A percentile compares a stretch with the other conserved stretches of the same genome.
phyloP scores from a whole-genome alignment of 2,329 filamentous ascomycete species.

The Fusarium ambrosium region DNA sequence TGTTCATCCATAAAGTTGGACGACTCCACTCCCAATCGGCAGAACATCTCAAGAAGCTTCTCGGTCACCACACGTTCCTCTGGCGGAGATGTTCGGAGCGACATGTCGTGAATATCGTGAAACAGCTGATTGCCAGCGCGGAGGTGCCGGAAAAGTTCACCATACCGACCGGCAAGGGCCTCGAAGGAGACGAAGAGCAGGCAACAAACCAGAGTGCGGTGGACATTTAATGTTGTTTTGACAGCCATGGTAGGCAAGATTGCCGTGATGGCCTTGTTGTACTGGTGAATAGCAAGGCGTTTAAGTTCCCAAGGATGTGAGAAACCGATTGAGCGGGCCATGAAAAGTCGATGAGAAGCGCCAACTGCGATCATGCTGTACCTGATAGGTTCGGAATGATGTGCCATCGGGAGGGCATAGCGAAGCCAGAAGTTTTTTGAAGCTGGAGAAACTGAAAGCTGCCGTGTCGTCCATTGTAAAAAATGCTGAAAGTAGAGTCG shows the following conservation, averaged over 20 bases:
- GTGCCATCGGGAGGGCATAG: constrained; percentile 12
- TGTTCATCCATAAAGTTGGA: not conserved
- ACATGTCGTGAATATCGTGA: not conserved
- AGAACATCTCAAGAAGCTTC: not conserved
- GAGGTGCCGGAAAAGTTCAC: not conserved
- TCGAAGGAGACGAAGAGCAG: not conserved
- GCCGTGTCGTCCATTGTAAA: not conserved
- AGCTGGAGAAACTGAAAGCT: not conserved
- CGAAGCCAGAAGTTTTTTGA: constrained; percentile 16
- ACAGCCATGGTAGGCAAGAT: not conserved
- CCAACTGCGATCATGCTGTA: constrained; percentile 17
- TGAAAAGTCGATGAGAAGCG: constrained; percentile 15
- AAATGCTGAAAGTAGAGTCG: constrained; percentile 2
- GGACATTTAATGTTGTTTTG: not conserved
- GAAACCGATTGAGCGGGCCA: constrained; percentile 1
- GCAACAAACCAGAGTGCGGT: not conserved
- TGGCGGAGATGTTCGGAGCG: not conserved
- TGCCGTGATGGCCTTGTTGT: not conserved
- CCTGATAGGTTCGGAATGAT: constrained; percentile 4
- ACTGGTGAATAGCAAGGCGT: not conserved
- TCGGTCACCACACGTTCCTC: not conserved
- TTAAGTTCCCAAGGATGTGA: not conserved
- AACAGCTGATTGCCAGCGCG: not conserved
- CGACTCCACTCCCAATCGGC: not conserved
- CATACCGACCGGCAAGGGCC: not conserved